A percentile compares a stretch with the other conserved stretches of the same genome.
phyloP scores from a whole-genome alignment of 805 yeast species.

The Candida insectalens region DNA sequence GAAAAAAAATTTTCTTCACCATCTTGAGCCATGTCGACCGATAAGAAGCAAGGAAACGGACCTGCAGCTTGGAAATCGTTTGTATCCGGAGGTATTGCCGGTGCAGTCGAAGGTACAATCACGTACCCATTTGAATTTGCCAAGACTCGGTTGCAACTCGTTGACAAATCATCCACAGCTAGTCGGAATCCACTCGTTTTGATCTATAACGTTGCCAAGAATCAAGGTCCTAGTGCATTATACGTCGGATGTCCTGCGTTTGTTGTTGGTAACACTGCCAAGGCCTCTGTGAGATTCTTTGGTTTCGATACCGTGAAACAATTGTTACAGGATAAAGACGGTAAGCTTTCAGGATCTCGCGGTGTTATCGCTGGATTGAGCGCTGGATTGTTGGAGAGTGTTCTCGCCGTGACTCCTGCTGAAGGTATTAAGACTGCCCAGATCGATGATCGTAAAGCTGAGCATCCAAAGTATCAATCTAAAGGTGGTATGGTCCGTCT shows the following conservation, averaged over 20 bases:
- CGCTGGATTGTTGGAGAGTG: conserved; percentile 88
- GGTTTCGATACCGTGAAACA: conserved; percentile 87
- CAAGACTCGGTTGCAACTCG: conserved; percentile 82
- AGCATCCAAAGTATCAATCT: conserved; percentile 67
- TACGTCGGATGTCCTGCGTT: conserved; percentile 97
- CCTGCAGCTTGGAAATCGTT: conserved; percentile 76
- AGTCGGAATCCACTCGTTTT: conserved; percentile 80
- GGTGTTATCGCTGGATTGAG: conserved; percentile 97
- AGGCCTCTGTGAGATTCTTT: conserved; percentile 89
- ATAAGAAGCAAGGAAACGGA: conserved; percentile 25
- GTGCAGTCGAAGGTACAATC: conserved; percentile 86
- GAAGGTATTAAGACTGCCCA: conserved; percentile 94
- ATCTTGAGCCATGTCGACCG: too few relatives aligned
- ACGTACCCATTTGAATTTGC: conserved; percentile 98
- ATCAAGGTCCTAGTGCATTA: conserved; percentile 70
- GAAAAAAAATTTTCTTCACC: too few relatives aligned
- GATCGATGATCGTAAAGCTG: conserved; percentile 82
- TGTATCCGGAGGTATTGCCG: conserved; percentile 93
- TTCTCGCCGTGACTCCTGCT: conserved; percentile 91
- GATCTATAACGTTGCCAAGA: conserved; percentile 61
- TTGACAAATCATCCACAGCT: conserved; percentile 50
- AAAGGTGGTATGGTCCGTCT: conserved; percentile 58
- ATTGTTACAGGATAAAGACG: conserved; percentile 68
- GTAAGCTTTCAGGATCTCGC: conserved; percentile 79
- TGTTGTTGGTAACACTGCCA: conserved; percentile 91